Percentiles rank a stretch among this genome's conserved stretches.
Evolutionary conservation across 352 stramenopile genomes (phyloP).

Genomic region (Globisporangium takayamanum): DNA sequence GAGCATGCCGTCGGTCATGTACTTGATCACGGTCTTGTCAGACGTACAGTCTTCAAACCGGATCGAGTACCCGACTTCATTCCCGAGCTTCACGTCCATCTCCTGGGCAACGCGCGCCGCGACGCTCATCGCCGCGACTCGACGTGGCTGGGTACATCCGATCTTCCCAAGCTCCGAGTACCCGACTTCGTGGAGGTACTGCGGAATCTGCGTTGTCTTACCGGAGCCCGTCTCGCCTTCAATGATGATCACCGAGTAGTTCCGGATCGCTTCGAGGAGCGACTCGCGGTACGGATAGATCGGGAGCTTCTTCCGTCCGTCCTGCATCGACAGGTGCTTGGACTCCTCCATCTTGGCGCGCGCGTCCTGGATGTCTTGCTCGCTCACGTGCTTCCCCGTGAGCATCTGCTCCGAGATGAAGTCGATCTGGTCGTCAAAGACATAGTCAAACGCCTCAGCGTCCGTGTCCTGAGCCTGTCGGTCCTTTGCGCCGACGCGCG

Average conservation of each 20-base stretch:
- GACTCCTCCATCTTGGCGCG: conserved; percentile 64
- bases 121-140: conserved; percentile 99
- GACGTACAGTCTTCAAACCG: conserved; percentile 99
- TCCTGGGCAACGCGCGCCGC: conserved; percentile 97
- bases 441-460: conserved; percentile 93
- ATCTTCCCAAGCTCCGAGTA: conserved; percentile 97
- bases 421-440: conserved; percentile 99
- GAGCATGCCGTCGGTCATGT: conserved; percentile 99
- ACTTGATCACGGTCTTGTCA: conserved; percentile 96
- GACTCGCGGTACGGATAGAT: conserved; percentile 98
- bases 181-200: conserved; percentile 96
- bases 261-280: conserved; percentile 96
- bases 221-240: conserved; percentile 92
- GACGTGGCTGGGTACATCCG: conserved; percentile 92
- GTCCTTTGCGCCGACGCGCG: conserved; percentile 60
- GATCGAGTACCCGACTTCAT: conserved; percentile 98
- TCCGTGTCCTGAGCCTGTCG: conserved; percentile 41
- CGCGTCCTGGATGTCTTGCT: conserved; percentile 67
- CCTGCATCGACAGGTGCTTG: conserved; percentile 94
- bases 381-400: conserved; percentile 75
- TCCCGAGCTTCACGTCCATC: conserved; percentile 96
- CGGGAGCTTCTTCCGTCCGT: conserved; percentile 93
- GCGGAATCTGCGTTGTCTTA: conserved; percentile 99
- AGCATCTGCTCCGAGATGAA: conserved; percentile 95
- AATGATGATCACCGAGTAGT: conserved; percentile 87